A percentile compares a stretch with the other conserved stretches of the same genome.
phyloP scores from a whole-genome alignment of 1,139 yeast genomes.

The Pichia sp. region DNA sequence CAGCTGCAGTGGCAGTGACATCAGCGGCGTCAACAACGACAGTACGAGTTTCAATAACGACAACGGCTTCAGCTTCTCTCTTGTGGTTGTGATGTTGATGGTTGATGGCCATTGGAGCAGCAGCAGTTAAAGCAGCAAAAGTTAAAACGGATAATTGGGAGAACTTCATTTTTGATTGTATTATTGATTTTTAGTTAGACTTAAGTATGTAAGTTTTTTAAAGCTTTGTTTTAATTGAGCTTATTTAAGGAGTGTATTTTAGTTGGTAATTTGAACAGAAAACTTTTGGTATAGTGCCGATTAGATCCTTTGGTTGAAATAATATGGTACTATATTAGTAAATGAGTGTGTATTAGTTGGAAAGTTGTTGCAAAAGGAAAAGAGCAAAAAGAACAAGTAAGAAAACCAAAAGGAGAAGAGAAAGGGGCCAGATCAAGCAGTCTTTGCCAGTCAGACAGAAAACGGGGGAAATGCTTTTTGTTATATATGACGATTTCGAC shows the following conservation, averaged over 20 bases:
- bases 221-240: background rate
- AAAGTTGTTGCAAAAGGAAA: background rate
- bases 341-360: conserved; percentile 10
- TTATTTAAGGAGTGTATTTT: conserved; percentile 9
- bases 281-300: background rate
- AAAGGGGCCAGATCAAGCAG: background rate
- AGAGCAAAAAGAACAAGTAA: background rate
- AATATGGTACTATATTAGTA: background rate
- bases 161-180: conserved; percentile 16
- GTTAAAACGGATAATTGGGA: conserved; percentile 18
- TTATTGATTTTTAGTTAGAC: background rate
- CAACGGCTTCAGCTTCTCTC: conserved; percentile 52
- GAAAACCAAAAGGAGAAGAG: conserved; percentile 2
- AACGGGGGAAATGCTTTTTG: too few relatives aligned
- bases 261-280: conserved; percentile 1
- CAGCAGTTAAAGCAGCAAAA: conserved; percentile 28
- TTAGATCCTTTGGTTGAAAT: too few relatives aligned
- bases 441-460: too few relatives aligned
- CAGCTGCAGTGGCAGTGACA: conserved; percentile 29
- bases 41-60: conserved; percentile 35
- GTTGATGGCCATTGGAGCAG: conserved; percentile 37
- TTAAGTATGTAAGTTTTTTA: background rate
- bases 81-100: conserved; percentile 49
- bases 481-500: too few relatives aligned
- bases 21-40: conserved; percentile 33